Percentiles rank a stretch among this genome's conserved stretches.
Evolutionary conservation across 441 rosid species (phyloP).

Genomic region (Hypseocharis bilobata): DNA sequence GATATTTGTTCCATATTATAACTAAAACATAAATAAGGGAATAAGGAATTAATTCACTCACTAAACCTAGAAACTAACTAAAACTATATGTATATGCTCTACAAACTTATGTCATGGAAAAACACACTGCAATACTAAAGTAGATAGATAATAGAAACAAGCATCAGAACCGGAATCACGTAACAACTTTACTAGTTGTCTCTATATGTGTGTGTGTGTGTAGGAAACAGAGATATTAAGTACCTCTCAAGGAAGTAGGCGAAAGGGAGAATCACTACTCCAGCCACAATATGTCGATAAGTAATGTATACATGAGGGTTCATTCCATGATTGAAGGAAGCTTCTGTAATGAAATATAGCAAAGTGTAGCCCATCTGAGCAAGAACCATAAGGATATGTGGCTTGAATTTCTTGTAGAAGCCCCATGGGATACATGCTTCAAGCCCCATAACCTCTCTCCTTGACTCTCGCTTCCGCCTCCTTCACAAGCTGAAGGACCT

Average conservation of each 20-base stretch:
- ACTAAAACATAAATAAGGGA: background rate
- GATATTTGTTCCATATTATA: no score
- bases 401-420: constrained; percentile 33
- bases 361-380: constrained; percentile 42
- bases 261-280: constrained; percentile 42
- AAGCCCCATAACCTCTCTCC: constrained; percentile 14
- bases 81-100: background rate
- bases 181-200: no score
- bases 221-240: background rate
- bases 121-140: background rate
- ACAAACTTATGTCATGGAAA: no score
- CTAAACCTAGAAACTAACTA: background rate
- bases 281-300: constrained; percentile 44
- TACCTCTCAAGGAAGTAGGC: constrained; percentile 60
- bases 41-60: background rate
- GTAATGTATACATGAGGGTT: constrained; percentile 60
- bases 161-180: no score
- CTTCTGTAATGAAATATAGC: constrained; percentile 51
- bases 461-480: background rate
- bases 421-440: background rate
- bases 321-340: constrained; percentile 56
- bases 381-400: constrained; percentile 48
- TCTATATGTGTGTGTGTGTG: no score
- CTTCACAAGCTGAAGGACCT: background rate
- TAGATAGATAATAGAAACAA: no score